Evolutionary conservation across 345 rosid species (phyloP), one percentile per base, ranked within the genome.

Genomic region (Pugionium cornutum): DNA sequence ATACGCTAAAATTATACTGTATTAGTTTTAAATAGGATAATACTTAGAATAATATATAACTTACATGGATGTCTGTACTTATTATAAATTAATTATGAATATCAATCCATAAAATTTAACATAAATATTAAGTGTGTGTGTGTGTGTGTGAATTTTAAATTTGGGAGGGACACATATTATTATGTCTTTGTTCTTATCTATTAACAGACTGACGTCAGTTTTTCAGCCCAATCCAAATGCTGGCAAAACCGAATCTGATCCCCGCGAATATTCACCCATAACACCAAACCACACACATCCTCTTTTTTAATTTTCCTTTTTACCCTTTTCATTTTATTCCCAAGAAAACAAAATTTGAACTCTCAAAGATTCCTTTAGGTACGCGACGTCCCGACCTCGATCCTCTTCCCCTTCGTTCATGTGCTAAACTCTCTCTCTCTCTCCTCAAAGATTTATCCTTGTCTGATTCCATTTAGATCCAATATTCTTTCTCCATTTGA

Each of bases 401-500:
- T 48, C 35, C 53, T 2, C 50, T 36, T 47, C 41, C 9, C n/a
- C 54, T 53, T 61, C 62, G 2, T 53, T 47, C 53, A 11, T 40
- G 37, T 56, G 51, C 44, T 58, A 53, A 53, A 29, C 39, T 8
- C 33, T 51, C 45, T 66, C 33, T 54, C 36, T 62, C 7, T 4
- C 2, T n/a, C 33, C 36, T 36, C 25, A 31, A 33, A 47, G 69
- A 81, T 81, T 83, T 83, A 84, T 86, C 84, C 92, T 82, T 7
- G 76, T 59, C 60, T 48, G 85, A 87, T 89, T 81, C 97, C 79
- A 30, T 74, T 78, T 78, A 66, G 96, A 87, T 92, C 89, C 97
- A 71, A 34, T 65, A 64, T 81, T 80, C 85, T 64, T 51, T 62
- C 67, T 60, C 62, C 58, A 48, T 33, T 37, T 46, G 6, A 35